phyloP scores from a whole-genome alignment of 768 basidiomycete genomes.

The Collybia nuda region DNA sequence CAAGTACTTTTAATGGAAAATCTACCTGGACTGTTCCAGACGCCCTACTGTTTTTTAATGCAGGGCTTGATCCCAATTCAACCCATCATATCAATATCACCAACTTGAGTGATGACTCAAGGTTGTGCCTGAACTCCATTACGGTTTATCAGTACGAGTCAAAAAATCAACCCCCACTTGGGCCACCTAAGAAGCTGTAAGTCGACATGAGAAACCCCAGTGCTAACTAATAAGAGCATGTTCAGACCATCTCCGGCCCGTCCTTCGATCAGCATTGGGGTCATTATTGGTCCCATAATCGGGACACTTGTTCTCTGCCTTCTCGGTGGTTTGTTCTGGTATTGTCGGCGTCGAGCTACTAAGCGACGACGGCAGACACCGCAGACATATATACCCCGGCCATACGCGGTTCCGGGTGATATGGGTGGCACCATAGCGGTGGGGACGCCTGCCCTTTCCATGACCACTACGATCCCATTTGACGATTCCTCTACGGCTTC shows the following conservation, averaged over 20 bases:
- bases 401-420: background rate
- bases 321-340: slow-evolving; percentile 9
- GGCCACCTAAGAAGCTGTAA: slow-evolving; percentile 5
- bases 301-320: slow-evolving; percentile 5
- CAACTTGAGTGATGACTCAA: slow-evolving; percentile 8
- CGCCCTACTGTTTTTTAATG: slow-evolving; percentile 15
- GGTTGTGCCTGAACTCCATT: slow-evolving; percentile 16
- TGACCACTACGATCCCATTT: background rate
- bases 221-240: background rate
- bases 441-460: background rate
- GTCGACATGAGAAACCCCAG: background rate
- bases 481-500: background rate
- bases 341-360: slow-evolving; percentile 1
- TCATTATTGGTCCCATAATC: slow-evolving; percentile 11
- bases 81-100: slow-evolving; percentile 14
- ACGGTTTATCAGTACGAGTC: slow-evolving; percentile 12
- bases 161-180: background rate
- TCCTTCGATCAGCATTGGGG: slow-evolving; percentile 8
- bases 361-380: background rate
- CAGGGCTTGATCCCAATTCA: slow-evolving; percentile 13
- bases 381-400: background rate
- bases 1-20: slow-evolving; percentile 11
- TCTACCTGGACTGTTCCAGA: slow-evolving; percentile 15
- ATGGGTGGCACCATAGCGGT: background rate
- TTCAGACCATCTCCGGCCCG: background rate